Conservation (phyloP, 345 rosid genomes). For the Populus alba region DNA sequence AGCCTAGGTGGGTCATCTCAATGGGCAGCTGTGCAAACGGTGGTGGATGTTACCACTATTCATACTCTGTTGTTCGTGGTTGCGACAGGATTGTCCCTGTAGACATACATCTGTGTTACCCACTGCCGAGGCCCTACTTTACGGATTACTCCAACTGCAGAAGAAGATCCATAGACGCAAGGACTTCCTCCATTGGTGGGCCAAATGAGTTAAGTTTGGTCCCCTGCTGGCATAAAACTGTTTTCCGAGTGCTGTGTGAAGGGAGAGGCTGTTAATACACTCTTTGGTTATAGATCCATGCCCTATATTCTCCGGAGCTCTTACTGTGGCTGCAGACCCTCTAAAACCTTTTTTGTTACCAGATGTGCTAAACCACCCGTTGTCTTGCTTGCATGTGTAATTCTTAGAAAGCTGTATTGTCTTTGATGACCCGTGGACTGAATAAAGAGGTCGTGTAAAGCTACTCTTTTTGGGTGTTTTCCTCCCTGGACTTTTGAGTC, state of each 20-base stretch:
- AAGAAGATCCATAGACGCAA: conserved; percentile 96
- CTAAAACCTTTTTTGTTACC: background rate
- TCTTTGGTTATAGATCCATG: background rate
- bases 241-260: conserved; percentile 18
- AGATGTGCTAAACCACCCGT: background rate
- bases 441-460: background rate
- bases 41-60: conserved; percentile 98
- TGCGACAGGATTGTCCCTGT: conserved; percentile 98
- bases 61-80: conserved; percentile 93
- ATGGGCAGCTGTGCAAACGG: conserved; percentile 99
- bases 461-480: background rate
- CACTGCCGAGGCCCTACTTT: conserved; percentile 92
- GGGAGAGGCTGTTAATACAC: conserved; percentile 3
- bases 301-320: background rate
- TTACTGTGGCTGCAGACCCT: conserved; percentile 5
- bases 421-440: background rate
- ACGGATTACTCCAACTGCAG: conserved; percentile 93
- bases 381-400: conserved; percentile 7
- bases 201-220: conserved; percentile 40
- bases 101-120: conserved; percentile 92
- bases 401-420: background rate
- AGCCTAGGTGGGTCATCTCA: conserved; percentile 97
- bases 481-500: background rate
- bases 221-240: background rate
- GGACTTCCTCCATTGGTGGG: conserved; percentile 97